Evolutionary conservation across 1,139 yeast species (phyloP).

Genomic region (Magnusiomyces tetraspermus): DNA sequence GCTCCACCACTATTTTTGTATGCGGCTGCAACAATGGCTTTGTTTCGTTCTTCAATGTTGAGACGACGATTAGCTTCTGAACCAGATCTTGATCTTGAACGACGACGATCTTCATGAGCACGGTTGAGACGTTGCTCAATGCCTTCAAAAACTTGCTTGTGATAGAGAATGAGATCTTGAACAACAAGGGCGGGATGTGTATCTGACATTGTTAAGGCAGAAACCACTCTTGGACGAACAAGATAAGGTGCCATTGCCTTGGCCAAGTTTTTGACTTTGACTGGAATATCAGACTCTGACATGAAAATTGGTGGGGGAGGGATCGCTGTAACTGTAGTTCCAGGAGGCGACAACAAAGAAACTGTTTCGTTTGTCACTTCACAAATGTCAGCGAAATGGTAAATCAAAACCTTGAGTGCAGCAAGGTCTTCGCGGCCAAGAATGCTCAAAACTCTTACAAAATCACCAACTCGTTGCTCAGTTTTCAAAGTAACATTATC

Average conservation of each 20-base stretch:
- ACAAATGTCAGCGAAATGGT: constrained; percentile 15
- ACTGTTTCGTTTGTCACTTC: constrained; percentile 8
- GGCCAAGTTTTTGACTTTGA: constrained; percentile 12
- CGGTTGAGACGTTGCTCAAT: constrained; percentile 17
- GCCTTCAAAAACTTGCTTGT: constrained; percentile 20
- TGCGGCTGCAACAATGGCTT: constrained; percentile 20
- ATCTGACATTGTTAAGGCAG: constrained; percentile 27
- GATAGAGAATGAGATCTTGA: constrained; percentile 23
- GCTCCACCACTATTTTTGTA: neutral
- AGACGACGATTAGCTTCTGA: constrained; percentile 23
- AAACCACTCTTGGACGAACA: constrained; percentile 29
- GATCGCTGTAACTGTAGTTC: neutral
- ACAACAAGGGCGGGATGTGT: constrained; percentile 27
- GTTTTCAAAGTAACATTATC: neutral
- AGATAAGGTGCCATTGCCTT: constrained; percentile 24
- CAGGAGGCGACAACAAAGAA: neutral
- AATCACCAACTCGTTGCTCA: constrained; percentile 10
- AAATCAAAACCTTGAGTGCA: constrained; percentile 14
- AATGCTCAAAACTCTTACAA: constrained; percentile 16
- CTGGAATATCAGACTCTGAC: constrained; percentile 2
- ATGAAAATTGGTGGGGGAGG: neutral
- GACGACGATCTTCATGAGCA: constrained; percentile 14
- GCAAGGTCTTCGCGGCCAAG: constrained; percentile 15
- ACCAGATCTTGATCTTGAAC: constrained; percentile 24
- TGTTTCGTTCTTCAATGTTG: constrained; percentile 27